Base-by-base conservation (phyloP, 352 stramenopile genomes). In the Phytophthora tentaculata region DNA sequence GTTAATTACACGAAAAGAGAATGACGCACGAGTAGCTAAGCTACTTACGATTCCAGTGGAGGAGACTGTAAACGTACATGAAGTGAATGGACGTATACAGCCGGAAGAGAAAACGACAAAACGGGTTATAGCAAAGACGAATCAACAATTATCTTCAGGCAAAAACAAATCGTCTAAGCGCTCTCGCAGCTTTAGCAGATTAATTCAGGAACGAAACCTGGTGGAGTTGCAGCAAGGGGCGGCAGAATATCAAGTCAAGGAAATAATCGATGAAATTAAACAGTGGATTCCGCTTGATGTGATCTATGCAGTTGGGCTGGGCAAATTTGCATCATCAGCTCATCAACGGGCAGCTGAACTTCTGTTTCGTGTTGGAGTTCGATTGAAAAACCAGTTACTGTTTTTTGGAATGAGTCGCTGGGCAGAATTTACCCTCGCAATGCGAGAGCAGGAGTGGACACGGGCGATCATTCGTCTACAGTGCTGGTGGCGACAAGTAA, bases 211-310 rank as follows among this genome's bases (percentile, higher is more conserved):
- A 12, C 48, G 64, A 13, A 47, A 63, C 1, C 6, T 48, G 10
- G 51, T 47, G 2, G 44, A 76, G n/a, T 20, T 45, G 2, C 55
- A 74, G 3, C 66, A 78, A 14, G 65, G 60, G 2, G 64, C 29
- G 0, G 76, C 79, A 5, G 69, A 83, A 37, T 63, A 37, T 17
- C 76, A 79, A 13, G 71, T 89, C 1, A 73, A 82, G 5, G 61
- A 80, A 48, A 79, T 76, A 1, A 73, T 90, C 13, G 23, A 62
- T 3, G 82, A 89, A 23, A 80, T 92, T 52, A 81, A 74, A 37
- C 74, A 81, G 35, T 88, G 73, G 66, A 66, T 92, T 5, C 82
- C 84, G 7, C 76, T 92, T 8, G 84, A 92, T 22, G 70, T 88
- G 16, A 80, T 92, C 54, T 91, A 92, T 35, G 73, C 73, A 16